Base-by-base conservation (phyloP, 108 stramenopile genomes). In the Cyclotella kingstonii region DNA sequence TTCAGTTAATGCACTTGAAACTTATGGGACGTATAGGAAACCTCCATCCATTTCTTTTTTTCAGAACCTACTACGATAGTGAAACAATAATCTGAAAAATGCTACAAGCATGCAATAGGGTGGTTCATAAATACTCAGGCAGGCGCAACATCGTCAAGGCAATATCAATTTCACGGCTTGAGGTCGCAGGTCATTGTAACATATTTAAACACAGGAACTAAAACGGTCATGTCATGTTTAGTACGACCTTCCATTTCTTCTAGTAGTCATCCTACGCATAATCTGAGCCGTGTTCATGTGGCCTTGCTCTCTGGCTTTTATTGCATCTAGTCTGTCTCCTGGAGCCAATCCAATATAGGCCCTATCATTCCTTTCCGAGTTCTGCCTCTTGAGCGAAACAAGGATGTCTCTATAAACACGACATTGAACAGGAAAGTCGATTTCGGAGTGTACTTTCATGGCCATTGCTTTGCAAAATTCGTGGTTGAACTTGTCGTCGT, bases 261-360 rank as follows among this genome's bases (percentile, higher is more conserved):
- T 54, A 8, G 68, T 61, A 2, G 68, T 70, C 68, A 70, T 70
- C 50, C 68, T 60, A 4, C 68, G 48, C 40, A 42, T 68, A 55
- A 68, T 68, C 42, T 68, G 67, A n/a, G 67, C 67, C 49, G 36
- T 28, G 46, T 68, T 68, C 40, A 68, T 18, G 23, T 59, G 67
- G 11, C 67, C 67, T 49, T 68, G 58, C n/a, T 39, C 57, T 29
- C 60, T 68, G 36, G 67, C 67, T 59, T 58, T 27, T 51, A 50
- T 70, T 23, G 68, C 68, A 54, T 69, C 68, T 21, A 44, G 12
- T 22, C 45, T 46, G 22, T 69, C 68, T 27, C 57, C 40, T 42
- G 61, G 48, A n/a, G 61, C 50, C 61, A 63, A 40, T 26, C 61
- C 61, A n/a, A 8, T 28, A 17, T 63, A 63, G 0, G 49, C 36